Conservation (phyloP, 139 green algal genomes). For the Parachlorella kessleri region DNA sequence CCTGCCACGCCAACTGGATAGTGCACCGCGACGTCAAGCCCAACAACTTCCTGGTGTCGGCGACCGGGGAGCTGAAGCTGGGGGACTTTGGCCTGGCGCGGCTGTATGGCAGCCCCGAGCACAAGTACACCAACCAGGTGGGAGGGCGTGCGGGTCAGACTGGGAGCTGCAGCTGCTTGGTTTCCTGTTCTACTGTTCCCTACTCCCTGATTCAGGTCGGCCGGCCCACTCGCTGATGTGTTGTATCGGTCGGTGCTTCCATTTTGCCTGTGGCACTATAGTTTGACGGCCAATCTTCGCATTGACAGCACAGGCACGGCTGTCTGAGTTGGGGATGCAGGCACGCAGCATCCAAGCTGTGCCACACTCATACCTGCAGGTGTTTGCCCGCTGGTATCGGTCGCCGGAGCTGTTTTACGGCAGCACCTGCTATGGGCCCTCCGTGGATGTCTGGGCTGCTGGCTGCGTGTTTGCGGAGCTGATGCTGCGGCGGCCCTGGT, state of each 20-base stretch:
- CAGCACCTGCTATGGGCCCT: constrained; percentile 71
- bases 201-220: too few species aligned
- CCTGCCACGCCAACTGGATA: constrained; percentile 81
- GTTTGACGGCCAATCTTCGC: too few species aligned
- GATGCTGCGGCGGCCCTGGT: constrained; percentile 76
- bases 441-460: constrained; percentile 87
- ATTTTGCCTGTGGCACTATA: too few species aligned
- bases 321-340: too few species aligned
- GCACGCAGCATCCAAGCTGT: background rate
- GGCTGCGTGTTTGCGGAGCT: constrained; percentile 91
- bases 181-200: too few species aligned
- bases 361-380: constrained; percentile 45
- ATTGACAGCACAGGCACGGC: too few species aligned
- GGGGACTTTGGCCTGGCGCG: constrained; percentile 90
- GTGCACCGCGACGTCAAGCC: constrained; percentile 92
- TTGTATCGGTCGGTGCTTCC: too few species aligned
- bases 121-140: constrained; percentile 73
- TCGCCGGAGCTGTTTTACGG: constrained; percentile 91
- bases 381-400: constrained; percentile 94
- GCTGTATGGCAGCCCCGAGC: constrained; percentile 69
- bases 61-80: constrained; percentile 78
- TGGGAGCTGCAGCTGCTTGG: background rate
- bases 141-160: background rate
- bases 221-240: too few species aligned
- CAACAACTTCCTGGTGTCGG: constrained; percentile 84